Evolutionary conservation across 768 basidiomycete genomes (phyloP).

Genomic region (Mrakia frigida): DNA sequence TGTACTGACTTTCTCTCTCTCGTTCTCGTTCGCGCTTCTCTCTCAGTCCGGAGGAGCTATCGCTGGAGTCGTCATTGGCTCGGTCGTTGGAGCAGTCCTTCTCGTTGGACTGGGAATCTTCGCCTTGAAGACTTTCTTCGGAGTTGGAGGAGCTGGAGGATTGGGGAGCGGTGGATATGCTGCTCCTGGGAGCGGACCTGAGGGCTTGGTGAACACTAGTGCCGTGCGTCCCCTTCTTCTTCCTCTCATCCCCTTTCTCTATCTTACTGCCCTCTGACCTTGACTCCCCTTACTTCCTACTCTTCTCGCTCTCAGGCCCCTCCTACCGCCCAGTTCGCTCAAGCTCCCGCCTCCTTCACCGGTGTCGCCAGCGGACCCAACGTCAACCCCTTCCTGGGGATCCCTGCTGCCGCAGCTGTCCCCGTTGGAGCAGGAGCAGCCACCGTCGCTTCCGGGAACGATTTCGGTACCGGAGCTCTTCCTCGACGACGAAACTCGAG

Average conservation of each 20-base stretch:
- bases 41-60: background rate
- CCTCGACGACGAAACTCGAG: conserved; percentile 1
- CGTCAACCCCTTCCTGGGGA: background rate
- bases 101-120: background rate
- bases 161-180: background rate
- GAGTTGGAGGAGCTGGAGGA: background rate
- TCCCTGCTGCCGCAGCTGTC: background rate
- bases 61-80: background rate
- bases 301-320: background rate
- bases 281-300: no score
- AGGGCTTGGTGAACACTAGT: background rate
- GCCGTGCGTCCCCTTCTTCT: no score
- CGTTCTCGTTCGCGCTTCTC: background rate
- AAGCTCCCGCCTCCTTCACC: background rate
- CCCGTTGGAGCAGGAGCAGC: background rate
- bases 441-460: background rate
- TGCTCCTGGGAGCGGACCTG: background rate
- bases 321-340: background rate
- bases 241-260: no score
- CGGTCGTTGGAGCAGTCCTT: background rate
- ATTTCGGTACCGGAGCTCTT: background rate
- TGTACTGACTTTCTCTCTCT: background rate
- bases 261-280: no score
- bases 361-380: background rate
- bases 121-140: background rate